Conservation (phyloP, 23 red algal species). For the Agarophyton chilense region DNA sequence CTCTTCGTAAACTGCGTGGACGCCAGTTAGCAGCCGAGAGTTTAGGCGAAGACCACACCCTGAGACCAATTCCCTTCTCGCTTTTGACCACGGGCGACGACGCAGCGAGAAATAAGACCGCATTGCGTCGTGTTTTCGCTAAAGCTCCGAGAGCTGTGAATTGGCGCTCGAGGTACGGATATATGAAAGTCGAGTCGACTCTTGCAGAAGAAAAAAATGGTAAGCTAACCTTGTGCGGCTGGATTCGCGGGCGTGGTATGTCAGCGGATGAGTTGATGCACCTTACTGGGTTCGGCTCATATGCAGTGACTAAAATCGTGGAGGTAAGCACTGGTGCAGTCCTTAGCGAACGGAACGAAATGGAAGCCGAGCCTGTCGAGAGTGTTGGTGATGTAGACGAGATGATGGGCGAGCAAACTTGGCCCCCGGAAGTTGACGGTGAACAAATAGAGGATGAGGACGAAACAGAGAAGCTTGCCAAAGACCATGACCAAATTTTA, state of each 20-base stretch:
- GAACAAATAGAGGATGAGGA: slow-evolving; percentile 52
- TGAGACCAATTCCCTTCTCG: slow-evolving; percentile 52
- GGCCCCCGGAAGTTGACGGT: slow-evolving; percentile 74
- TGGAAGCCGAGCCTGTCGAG: slow-evolving; percentile 57
- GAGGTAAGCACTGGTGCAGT: slow-evolving; percentile 2
- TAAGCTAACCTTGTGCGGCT: slow-evolving; percentile 29
- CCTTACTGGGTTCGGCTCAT: slow-evolving; percentile 82
- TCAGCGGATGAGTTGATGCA: slow-evolving; percentile 71
- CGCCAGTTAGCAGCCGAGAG: slow-evolving; percentile 65
- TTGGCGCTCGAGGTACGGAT: slow-evolving; percentile 75
- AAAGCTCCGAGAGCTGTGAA: slow-evolving; percentile 8
- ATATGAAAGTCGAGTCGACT: slow-evolving; percentile 67
- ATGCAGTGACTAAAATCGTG: slow-evolving; percentile 41
- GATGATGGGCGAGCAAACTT: slow-evolving; percentile 79
- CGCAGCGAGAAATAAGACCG: slow-evolving; percentile 6
- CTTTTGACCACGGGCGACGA: neutral
- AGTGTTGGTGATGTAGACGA: slow-evolving; percentile 63
- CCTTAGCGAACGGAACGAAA: slow-evolving; percentile 37
- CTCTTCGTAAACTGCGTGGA: slow-evolving; percentile 43
- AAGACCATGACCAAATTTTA: neutral
- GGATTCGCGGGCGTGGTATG: slow-evolving; percentile 65
- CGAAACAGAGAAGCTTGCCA: slow-evolving; percentile 11
- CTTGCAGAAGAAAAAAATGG: neutral
- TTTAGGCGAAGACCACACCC: slow-evolving; percentile 50
- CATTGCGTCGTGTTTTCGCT: slow-evolving; percentile 40